These are phyloP conservation scores for Gautieria morchelliformis DNA, from an alignment of 768 basidiomycete genomes.

Conservation along the genomic window DNA sequence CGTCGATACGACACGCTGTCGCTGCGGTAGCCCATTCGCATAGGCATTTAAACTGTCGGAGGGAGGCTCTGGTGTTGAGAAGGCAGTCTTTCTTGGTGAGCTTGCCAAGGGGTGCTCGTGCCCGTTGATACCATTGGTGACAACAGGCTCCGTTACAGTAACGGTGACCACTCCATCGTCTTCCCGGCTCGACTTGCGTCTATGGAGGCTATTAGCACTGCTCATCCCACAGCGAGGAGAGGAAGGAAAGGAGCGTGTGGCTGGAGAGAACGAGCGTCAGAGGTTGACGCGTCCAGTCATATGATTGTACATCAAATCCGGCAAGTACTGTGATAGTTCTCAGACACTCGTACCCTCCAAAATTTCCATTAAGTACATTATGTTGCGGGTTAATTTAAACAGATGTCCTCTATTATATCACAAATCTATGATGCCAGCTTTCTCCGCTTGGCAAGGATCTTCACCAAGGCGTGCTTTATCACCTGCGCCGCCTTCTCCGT, in stretches of 20 bases:
- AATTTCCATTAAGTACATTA: not conserved
- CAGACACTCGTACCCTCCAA: too few species aligned
- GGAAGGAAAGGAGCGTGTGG: not conserved
- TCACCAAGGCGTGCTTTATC: conserved; percentile 63
- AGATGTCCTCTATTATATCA: not conserved
- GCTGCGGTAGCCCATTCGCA: not conserved
- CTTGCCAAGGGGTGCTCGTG: conserved; percentile 8
- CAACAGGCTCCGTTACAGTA: conserved; percentile 13
- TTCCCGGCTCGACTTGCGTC: conserved; percentile 37
- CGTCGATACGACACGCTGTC: conserved; percentile 7
- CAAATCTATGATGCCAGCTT: not conserved
- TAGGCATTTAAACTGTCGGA: not conserved
- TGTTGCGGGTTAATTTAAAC: not conserved
- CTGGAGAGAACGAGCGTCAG: not conserved
- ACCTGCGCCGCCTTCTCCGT: conserved; percentile 77
- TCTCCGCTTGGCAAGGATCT: conserved; percentile 55
- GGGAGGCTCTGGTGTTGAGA: conserved; percentile 17
- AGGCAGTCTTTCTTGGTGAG: conserved; percentile 12
- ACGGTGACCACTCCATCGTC: conserved; percentile 21
- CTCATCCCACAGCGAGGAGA: not conserved
- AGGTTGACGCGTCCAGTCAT: too few species aligned
- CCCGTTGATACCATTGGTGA: conserved; percentile 1
- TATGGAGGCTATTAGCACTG: conserved; percentile 19
- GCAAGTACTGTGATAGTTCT: too few species aligned
- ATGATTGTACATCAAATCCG: too few species aligned